Percentiles rank a stretch among this genome's conserved stretches.
phyloP scores from a whole-genome alignment of 106 monocot species.

The Iris macrosiphon region DNA sequence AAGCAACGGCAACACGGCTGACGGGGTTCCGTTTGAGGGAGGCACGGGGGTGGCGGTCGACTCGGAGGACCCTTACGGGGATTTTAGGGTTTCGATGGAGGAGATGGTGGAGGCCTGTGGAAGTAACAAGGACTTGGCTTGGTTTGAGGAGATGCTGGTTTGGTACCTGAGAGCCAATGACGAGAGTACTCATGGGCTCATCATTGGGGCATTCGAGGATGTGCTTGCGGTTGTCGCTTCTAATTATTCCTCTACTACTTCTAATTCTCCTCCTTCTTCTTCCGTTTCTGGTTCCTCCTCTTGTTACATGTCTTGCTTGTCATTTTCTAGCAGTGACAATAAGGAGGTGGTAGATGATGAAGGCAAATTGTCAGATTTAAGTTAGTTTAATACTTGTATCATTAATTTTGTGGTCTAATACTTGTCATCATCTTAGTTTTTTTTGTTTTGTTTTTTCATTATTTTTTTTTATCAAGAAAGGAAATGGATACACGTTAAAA shows the following conservation, averaged over 20 bases:
- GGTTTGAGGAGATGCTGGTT: slow-evolving; percentile 48
- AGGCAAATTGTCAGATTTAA: too few species aligned
- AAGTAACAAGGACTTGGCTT: slow-evolving; percentile 29
- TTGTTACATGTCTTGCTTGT: slow-evolving; percentile 4
- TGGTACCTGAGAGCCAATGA: slow-evolving; percentile 63
- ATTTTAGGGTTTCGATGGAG: slow-evolving; percentile 72
- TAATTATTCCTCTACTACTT: not conserved
- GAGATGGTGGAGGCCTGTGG: slow-evolving; percentile 57
- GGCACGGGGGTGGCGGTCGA: slow-evolving; percentile 47
- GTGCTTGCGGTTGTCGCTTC: slow-evolving; percentile 20
- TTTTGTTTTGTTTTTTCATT: too few species aligned
- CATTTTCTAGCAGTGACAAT: too few species aligned
- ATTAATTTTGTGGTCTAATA: too few species aligned
- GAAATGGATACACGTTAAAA: too few species aligned
- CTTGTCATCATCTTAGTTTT: too few species aligned
- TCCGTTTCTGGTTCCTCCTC: slow-evolving; percentile 1
- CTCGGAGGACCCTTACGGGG: slow-evolving; percentile 48
- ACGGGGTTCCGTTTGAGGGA: slow-evolving; percentile 33
- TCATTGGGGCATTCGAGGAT: slow-evolving; percentile 63
- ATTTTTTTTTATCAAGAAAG: too few species aligned
- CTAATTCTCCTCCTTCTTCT: slow-evolving; percentile 3
- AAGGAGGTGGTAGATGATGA: not conserved
- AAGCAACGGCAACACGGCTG: not conserved
- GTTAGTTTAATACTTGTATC: too few species aligned
- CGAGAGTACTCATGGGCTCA: slow-evolving; percentile 44